Conservation (phyloP, 257 asterid genomes). For the Knoxia roxburghii region DNA sequence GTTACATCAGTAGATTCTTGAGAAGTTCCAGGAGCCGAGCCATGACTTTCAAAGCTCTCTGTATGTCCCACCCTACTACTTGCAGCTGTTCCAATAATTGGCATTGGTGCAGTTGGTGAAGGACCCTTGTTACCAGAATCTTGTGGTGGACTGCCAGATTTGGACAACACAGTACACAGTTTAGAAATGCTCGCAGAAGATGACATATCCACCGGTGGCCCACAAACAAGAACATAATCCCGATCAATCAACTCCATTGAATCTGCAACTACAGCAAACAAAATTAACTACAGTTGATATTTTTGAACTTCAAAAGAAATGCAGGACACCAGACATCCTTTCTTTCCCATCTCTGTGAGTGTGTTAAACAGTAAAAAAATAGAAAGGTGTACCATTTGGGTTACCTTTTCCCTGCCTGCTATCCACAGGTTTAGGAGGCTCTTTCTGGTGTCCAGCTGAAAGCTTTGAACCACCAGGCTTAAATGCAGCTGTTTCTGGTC, state of each 20-base stretch:
- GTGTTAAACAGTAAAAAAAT: background rate
- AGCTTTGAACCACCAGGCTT: constrained; percentile 35
- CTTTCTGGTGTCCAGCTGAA: constrained; percentile 51
- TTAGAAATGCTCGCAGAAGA: constrained; percentile 49
- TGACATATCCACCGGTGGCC: constrained; percentile 58
- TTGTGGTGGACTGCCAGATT: constrained; percentile 43
- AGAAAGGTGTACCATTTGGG: constrained; percentile 45
- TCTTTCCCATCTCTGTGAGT: background rate
- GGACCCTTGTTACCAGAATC: constrained; percentile 31
- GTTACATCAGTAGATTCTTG: constrained; percentile 46
- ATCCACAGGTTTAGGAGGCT: constrained; percentile 39
- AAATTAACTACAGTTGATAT: constrained; percentile 13
- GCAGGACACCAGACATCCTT: constrained; percentile 4
- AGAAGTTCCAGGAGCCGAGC: constrained; percentile 61
- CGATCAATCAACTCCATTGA: constrained; percentile 66
- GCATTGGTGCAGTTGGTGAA: constrained; percentile 51
- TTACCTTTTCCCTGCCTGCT: constrained; percentile 30
- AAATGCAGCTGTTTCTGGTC: constrained; percentile 28
- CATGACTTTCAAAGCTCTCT: constrained; percentile 43
- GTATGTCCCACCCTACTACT: constrained; percentile 33
- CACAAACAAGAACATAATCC: constrained; percentile 78
- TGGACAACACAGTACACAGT: constrained; percentile 39
- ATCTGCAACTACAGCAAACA: constrained; percentile 45
- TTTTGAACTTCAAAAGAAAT: constrained; percentile 9
- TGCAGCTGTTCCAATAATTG: constrained; percentile 40